These are phyloP conservation scores for Halophytophthora batemanensis DNA, from an alignment of 352 stramenopile genomes.

Conservation along the genomic window DNA sequence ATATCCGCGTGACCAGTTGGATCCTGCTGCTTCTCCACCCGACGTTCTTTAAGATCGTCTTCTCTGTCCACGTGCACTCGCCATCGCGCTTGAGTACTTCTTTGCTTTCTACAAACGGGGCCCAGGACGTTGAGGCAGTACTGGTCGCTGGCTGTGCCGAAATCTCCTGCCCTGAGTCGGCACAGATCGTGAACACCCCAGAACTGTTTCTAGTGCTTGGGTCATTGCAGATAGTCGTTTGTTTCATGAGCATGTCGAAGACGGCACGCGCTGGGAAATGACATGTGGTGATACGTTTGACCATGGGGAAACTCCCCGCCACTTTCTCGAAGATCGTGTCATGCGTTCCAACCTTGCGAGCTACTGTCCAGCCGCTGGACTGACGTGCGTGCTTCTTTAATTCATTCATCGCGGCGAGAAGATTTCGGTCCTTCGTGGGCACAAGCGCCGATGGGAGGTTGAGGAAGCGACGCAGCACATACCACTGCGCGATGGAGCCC, in stretches of 20 bases:
- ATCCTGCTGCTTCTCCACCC: constrained; percentile 32
- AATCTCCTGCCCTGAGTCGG: neutral
- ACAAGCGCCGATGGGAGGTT: constrained; percentile 39
- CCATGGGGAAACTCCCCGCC: constrained; percentile 56
- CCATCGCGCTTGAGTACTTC: constrained; percentile 46
- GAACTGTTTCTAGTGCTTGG: no score
- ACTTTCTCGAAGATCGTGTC: constrained; percentile 57
- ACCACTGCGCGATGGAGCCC: constrained; percentile 60
- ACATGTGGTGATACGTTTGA: constrained; percentile 62
- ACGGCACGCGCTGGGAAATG: constrained; percentile 63
- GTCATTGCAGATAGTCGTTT: constrained; percentile 17
- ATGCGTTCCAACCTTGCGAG: constrained; percentile 32
- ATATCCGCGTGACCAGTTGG: constrained; percentile 64
- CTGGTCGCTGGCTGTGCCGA: no score
- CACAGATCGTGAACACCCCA: neutral
- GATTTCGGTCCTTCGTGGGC: constrained; percentile 51
- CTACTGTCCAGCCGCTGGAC: constrained; percentile 35
- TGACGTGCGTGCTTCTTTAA: constrained; percentile 44
- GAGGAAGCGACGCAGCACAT: constrained; percentile 63
- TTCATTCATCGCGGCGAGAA: constrained; percentile 48
- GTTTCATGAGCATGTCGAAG: constrained; percentile 69
- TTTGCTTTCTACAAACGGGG: constrained; percentile 48
- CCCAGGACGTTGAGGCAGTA: constrained; percentile 10
- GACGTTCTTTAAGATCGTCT: constrained; percentile 49
- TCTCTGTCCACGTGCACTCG: constrained; percentile 52